Conservation (phyloP, 169 alveolate genomes). For the Cryptosporidium canis region DNA sequence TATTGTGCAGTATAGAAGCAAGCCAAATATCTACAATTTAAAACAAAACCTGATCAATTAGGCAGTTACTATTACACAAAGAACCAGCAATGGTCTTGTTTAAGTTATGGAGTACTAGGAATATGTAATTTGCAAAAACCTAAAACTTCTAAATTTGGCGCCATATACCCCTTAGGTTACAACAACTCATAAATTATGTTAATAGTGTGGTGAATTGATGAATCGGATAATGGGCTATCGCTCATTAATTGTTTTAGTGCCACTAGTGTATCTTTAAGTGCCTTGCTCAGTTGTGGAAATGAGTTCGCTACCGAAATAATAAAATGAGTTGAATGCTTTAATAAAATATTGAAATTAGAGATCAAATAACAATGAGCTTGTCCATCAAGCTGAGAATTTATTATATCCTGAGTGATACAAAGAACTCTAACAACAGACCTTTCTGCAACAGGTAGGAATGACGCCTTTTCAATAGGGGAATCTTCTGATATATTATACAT, state of each 20-base stretch:
- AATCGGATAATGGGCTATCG: neutral
- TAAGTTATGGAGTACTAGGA: too few species aligned
- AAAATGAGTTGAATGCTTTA: neutral
- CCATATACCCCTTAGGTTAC: neutral
- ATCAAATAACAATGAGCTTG: neutral
- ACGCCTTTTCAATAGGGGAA: neutral
- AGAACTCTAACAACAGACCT: conserved; percentile 49
- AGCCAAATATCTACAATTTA: too few species aligned
- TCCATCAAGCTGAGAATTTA: neutral
- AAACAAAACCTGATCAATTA: neutral
- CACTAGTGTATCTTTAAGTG: conserved; percentile 22
- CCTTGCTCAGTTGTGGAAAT: conserved; percentile 40
- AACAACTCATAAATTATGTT: neutral
- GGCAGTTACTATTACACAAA: neutral
- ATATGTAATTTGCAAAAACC: too few species aligned
- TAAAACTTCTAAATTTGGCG: neutral
- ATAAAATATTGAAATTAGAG: conserved; percentile 14
- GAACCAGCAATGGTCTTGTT: neutral
- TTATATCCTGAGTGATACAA: conserved; percentile 59
- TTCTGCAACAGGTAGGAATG: conserved; percentile 61
- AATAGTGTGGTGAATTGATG: neutral
- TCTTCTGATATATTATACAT: neutral
- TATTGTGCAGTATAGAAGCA: neutral
- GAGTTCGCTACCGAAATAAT: conserved; percentile 26
- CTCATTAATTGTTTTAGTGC: conserved; percentile 25